Conservation (phyloP, 352 stramenopile genomes). For the Plasmopara viticola region DNA sequence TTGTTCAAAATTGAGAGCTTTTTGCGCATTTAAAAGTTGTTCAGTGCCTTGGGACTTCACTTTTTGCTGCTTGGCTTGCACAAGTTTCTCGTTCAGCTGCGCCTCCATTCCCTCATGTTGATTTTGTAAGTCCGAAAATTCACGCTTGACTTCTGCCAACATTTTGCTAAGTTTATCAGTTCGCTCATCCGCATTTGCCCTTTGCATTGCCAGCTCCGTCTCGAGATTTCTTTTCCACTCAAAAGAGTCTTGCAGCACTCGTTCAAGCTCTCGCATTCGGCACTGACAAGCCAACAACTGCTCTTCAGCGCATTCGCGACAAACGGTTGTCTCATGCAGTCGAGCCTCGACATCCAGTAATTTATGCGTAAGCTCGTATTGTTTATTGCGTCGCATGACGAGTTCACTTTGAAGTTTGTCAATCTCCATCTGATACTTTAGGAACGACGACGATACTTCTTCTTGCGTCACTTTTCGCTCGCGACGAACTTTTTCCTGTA, state of each 20-base stretch:
- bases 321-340: conserved; percentile 34
- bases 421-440: conserved; percentile 52
- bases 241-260: conserved; percentile 46
- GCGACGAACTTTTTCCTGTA: conserved; percentile 53
- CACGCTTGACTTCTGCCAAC: conserved; percentile 15
- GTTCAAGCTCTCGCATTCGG: conserved; percentile 60
- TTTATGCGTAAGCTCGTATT: conserved; percentile 73
- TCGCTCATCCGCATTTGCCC: conserved; percentile 2
- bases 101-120: conserved; percentile 50
- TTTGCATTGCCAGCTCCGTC: conserved; percentile 20
- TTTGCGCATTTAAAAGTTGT: conserved; percentile 27
- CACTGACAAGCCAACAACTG: conserved; percentile 36
- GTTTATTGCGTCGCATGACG: conserved; percentile 62
- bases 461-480: conserved; percentile 43
- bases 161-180: conserved; percentile 11
- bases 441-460: conserved; percentile 34
- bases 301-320: conserved; percentile 36
- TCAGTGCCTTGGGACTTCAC: conserved; percentile 32
- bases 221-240: conserved; percentile 49
- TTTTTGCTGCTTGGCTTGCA: conserved; percentile 36
- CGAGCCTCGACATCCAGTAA: conserved; percentile 53
- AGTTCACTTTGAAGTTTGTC: conserved; percentile 67
- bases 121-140: conserved; percentile 28
- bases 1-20: conserved; percentile 34
- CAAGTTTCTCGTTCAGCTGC: conserved; percentile 22